Conservation (phyloP, 257 asterid genomes). For the Solanum acaule region DNA sequence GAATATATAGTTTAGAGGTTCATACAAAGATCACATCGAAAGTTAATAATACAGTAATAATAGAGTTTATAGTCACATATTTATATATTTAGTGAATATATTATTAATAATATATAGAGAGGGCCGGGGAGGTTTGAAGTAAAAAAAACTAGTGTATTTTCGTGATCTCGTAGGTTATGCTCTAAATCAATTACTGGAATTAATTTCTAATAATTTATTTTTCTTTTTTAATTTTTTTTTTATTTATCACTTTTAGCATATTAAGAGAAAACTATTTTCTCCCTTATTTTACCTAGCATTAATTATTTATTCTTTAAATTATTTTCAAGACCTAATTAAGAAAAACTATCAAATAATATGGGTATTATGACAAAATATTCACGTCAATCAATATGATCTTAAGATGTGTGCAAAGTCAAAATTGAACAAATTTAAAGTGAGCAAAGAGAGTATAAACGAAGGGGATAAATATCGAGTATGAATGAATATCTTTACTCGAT, state of each 20-base stretch:
- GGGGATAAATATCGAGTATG: neutral
- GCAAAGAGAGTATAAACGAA: neutral
- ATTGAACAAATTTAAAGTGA: neutral
- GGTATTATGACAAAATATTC: no score
- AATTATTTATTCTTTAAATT: neutral
- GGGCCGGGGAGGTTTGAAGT: neutral
- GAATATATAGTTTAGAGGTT: neutral
- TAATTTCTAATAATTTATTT: neutral
- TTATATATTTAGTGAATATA: no score
- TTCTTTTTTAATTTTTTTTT: no score
- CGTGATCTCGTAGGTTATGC: neutral
- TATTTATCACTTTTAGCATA: neutral
- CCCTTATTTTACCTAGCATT: neutral
- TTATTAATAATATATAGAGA: no score
- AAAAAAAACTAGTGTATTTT: no score
- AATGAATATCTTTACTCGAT: neutral
- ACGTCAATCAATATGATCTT: neutral
- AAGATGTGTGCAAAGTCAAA: neutral
- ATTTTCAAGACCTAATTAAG: neutral
- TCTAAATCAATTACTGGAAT: neutral
- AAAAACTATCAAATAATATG: no score
- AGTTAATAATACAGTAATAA: no score
- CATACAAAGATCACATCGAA: neutral
- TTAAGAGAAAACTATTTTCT: no score
- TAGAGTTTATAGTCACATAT: neutral